Base-by-base conservation (phyloP, 108 stramenopile species). In the Discostella pseudostelligera region DNA sequence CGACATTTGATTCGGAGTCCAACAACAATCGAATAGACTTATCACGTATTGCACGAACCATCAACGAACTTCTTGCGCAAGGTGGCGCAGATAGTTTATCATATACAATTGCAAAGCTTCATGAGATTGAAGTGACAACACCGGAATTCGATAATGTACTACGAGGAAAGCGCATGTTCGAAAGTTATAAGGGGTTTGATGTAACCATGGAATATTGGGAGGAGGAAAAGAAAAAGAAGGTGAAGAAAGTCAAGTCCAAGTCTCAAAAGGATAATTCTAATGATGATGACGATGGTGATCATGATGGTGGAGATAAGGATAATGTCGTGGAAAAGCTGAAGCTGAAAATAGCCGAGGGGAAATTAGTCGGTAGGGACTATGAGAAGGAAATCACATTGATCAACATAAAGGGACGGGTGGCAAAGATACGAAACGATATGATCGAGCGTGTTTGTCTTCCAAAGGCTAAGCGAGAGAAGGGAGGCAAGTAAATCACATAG, bases 51-150 rank as follows among this genome's bases (percentile, higher is more conserved):
- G 82, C 88, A 37, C 70, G 85, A 0, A 74, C 86, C 50, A 87
- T 90, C 62, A 87, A 85, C 77, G 72, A 65, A 13, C 78, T 80
- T 7, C 55, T 90, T 0, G 76, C 69, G 0, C 76, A 59, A 11
- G 70, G 70, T 22, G 80, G 67, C 3, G 79, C 60, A 57, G 67
- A 53, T 21, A 56, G 50, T 14, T 19, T 77, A 6, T 83, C 78
- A 20, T 48, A 66, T 21, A 55, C 37, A 8, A 84, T 92, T 61
- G 86, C 86, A 0, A 78, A 78, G 51, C 39, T 42, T 1, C 78
- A 87, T 58, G 80, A 79, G 46, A 86, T 92, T 47, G 90, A 89
- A 78, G 90, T 92, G 16, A 87, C 86, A 0, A 92, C 90, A 4
- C 90, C 90, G 0, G 70, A 51, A 37, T 61, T 72, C 24, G 65